Base-by-base conservation (phyloP, 2,329 filamentous ascomycete species). In the Kalmusia sp. region DNA sequence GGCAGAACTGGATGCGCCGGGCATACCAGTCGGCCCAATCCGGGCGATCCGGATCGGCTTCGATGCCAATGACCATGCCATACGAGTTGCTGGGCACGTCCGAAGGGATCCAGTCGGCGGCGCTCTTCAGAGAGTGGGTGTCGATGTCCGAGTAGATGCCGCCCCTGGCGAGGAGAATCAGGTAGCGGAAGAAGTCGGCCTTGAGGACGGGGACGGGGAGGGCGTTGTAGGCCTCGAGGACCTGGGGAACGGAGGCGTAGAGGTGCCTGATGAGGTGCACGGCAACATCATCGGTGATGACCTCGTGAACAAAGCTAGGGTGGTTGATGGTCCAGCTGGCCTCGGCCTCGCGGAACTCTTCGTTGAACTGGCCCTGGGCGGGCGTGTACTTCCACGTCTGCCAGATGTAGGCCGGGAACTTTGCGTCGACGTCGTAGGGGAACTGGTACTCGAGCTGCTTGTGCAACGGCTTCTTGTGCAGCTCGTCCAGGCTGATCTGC, bases 371-470 rank as follows among this genome's bases (percentile, higher is more conserved):
- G 45, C 85, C 82, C 19, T 91, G 89, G 1, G 87, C 84, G 0
- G 93, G 93, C 1, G 87, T 90, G 68, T 86, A 88, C 75, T 96
- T 97, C 95, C 95, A 99, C 12, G 95, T 99, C 81, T 99, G 95
- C 95, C 95, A 99, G 70, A 99, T 96, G 80, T 96, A 98, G 51
- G 92, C 93, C 3, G 95, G 95, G 74, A 98, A 98, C 74, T 93
- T 96, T 64, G 82, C 77, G 69, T 92, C 87, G 58, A 93, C 82
- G 68, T 96, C 90, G 81, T 98, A 99, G 17, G 93, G 92, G 76
- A 95, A 98, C 65, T 96, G 90, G 79, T 96, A 97, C 47, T 88
- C 88, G 52, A 99, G 85, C 77, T 95, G 84, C 59, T 96, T 79
- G 84, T 89, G 81, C 48, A 93, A 82, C 14, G 89, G 87, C 77